These are phyloP conservation scores for Rhynchospora pubera DNA, from an alignment of 176 grass and related monocot species.

Conservation along the genomic window DNA sequence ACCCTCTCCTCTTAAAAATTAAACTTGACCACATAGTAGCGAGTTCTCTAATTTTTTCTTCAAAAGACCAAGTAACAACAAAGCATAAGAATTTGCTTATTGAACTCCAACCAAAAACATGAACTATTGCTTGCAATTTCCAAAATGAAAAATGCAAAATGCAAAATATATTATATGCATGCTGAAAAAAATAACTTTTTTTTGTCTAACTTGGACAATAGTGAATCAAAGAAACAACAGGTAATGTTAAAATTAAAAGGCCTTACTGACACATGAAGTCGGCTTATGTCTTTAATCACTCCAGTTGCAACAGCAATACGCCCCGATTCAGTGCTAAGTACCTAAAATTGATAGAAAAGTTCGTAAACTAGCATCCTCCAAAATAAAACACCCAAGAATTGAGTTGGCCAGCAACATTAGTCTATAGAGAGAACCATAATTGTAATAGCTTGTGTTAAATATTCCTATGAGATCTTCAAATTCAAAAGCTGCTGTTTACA, in stretches of 20 bases:
- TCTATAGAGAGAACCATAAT: background rate
- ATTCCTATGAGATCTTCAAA: background rate
- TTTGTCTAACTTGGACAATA: constrained; percentile 12
- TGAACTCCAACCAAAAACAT: constrained; percentile 24
- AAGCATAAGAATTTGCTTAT: constrained; percentile 12
- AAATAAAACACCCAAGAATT: background rate
- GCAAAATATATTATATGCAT: background rate
- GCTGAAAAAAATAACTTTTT: background rate
- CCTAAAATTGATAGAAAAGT: constrained; percentile 36
- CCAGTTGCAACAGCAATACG: constrained; percentile 74
- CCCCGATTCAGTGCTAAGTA: constrained; percentile 79
- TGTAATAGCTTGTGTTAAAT: background rate
- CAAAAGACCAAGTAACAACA: background rate
- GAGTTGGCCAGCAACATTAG: background rate
- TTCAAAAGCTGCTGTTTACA: background rate
- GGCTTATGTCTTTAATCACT: constrained; percentile 64
- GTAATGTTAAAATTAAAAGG: background rate
- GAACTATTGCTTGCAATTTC: constrained; percentile 6
- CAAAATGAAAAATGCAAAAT: too few relatives aligned
- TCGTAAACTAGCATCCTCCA: constrained; percentile 6
- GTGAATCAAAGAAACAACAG: background rate
- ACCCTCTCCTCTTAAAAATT: background rate
- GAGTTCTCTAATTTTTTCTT: background rate
- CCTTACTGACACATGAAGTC: constrained; percentile 60
- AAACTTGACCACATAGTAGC: background rate